These are phyloP conservation scores for Penicillium verrucosum DNA, from an alignment of 2,329 filamentous ascomycete species.

Conservation along the genomic window DNA sequence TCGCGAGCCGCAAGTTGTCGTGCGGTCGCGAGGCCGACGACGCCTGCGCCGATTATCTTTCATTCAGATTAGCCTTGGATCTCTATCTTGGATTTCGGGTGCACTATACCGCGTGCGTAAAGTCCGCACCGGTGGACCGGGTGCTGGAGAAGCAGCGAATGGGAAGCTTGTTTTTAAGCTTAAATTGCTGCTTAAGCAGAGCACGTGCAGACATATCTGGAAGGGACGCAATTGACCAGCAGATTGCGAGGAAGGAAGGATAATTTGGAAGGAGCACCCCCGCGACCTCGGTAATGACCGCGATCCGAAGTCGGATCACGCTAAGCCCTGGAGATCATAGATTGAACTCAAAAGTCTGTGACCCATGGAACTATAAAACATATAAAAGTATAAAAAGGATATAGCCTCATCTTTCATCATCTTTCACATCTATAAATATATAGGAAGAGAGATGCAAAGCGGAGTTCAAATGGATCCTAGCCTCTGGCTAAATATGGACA, in stretches of 20 bases:
- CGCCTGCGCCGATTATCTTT: constrained; percentile 64
- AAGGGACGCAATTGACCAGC: constrained; percentile 5
- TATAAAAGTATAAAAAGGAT: neutral
- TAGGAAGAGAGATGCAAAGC: too few relatives aligned
- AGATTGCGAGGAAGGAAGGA: constrained; percentile 3
- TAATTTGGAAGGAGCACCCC: neutral
- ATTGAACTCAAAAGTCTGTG: neutral
- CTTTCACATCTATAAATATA: neutral
- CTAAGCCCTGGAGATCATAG: neutral
- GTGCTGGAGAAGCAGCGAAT: constrained; percentile 45
- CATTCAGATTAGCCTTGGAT: constrained; percentile 2
- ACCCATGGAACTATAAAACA: neutral
- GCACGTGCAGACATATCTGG: constrained; percentile 14
- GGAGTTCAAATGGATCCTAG: neutral
- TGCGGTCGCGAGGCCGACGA: constrained; percentile 77
- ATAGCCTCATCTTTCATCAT: neutral
- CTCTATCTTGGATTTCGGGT: neutral
- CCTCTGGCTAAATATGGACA: neutral
- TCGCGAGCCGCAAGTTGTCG: constrained; percentile 63
- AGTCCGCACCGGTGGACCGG: constrained; percentile 49
- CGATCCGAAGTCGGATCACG: neutral
- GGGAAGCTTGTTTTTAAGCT: neutral
- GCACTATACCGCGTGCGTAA: constrained; percentile 56
- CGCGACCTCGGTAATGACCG: neutral
- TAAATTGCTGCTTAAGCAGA: constrained; percentile 2